Evolutionary conservation across 1,284 basidiomycete species (phyloP).

Genomic region (Ustilago sp.): DNA sequence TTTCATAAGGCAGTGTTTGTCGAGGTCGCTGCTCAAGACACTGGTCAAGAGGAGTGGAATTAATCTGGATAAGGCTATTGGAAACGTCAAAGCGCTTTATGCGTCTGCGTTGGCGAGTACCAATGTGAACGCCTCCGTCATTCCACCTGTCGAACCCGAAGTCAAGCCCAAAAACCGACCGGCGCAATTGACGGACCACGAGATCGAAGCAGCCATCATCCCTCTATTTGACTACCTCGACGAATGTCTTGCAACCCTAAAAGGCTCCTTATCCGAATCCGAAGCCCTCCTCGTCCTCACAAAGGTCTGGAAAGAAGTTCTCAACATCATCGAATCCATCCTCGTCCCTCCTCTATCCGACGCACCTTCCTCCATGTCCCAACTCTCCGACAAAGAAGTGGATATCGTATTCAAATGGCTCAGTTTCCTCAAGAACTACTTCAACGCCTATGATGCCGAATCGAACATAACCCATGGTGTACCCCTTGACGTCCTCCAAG

Average conservation of each 20-base stretch:
- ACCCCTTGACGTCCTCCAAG: constrained; percentile 88
- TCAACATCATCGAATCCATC: constrained; percentile 86
- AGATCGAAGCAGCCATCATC: constrained; percentile 92
- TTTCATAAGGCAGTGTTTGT: constrained; percentile 89
- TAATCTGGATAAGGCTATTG: constrained; percentile 66
- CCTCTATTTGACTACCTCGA: constrained; percentile 97
- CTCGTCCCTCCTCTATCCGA: constrained; percentile 93
- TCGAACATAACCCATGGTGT: constrained; percentile 74
- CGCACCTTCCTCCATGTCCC: constrained; percentile 87
- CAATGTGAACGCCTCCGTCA: constrained; percentile 54
- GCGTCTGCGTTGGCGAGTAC: constrained; percentile 64
- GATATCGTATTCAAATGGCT: constrained; percentile 99
- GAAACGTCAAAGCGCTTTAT: constrained; percentile 67
- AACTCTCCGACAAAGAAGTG: constrained; percentile 91
- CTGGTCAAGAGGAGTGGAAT: constrained; percentile 66
- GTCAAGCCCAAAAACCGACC: constrained; percentile 71
- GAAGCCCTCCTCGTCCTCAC: constrained; percentile 90
- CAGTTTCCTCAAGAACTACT: constrained; percentile 86
- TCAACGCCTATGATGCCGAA: constrained; percentile 92
- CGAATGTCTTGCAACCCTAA: constrained; percentile 89
- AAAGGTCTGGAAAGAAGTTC: constrained; percentile 95
- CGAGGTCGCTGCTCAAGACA: constrained; percentile 76
- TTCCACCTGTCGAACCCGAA: constrained; percentile 64
- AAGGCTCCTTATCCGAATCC: constrained; percentile 79
- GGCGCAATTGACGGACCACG: constrained; percentile 85